Evolutionary conservation across 139 green algal genomes (phyloP), one percentile per base, ranked within the genome.

Genomic region (Micractinium conductrix): DNA sequence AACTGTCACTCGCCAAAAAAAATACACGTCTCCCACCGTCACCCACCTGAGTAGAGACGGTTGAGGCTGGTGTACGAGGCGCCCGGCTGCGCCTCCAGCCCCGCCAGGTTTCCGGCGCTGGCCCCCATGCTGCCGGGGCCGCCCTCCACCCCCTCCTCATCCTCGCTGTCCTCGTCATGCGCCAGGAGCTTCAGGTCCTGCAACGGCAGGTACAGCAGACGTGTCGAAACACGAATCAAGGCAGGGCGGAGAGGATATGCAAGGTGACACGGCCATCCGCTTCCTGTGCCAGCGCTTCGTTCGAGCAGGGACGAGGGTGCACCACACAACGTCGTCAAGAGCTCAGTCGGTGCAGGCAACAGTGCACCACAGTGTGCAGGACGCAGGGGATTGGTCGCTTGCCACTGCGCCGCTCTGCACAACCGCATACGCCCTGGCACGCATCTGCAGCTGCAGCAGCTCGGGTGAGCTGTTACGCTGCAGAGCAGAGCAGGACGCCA

Each of bases 121-220:
- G 44, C 26, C 30, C 44, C 60, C 40, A 43, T 76, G 35, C 50
- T 0, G 60, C 63, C 53, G 50, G 37, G 37, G 35, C 53, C 53
- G 12, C 53, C 45, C 37, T 37, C 45, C 45, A 48, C 74, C 45
- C 33, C n/a, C 45, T 48, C 35, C 3, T 71, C 75, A 22, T 81
- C 69, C 45, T 74, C 70, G 38, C 50, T 74, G 80, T 85, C 80
- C 19, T 71, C 53, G 55, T 85, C 69, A 22, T 85, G 48, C 17
- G 76, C 86, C 62, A 88, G 43, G 71, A 92, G 73, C 74, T 91
- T 93, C n/a, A 93, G 82, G 74, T 93, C 90, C 68, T 92, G 89
- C 44, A 92, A 90, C 44, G 87, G 84, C 28, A 89, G 44, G 65
- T 83, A 76, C 6, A 7, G 33, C 35, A 42, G 42, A 14, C 24